Base-by-base conservation (phyloP, 805 yeast genomes). In the Crinitomyces ghanaensis region DNA sequence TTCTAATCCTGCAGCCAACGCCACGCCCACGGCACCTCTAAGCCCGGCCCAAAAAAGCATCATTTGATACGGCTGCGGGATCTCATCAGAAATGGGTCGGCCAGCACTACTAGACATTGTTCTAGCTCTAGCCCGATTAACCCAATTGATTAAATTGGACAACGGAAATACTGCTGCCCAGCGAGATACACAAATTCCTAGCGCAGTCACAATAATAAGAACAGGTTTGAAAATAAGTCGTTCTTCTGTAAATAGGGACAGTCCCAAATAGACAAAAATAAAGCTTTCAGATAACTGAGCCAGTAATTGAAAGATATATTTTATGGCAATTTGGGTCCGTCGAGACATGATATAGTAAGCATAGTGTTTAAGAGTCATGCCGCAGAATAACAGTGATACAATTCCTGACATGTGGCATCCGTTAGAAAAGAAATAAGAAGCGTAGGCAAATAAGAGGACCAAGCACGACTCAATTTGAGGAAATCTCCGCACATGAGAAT, bases 381-480 rank as follows among this genome's bases (percentile, higher is more conserved):
- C 98, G 55, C 96, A 88, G 61, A 91, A 91, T 44, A 91, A 61
- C 44, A 91, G 65, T 2, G 96, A 85, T 5, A 88, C 97, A 43
- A 88, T 88, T 29, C 99, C 99, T 4, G 97, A 86, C 98, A 91
- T 91, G 55, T 93, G 98, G 49, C 97, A 93, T 31, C 98, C 99
- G 51, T 91, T 91, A 27, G 97, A 86, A 58, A 91, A 91, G 64
- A 91, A 91, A 57, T 91, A 91, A 0, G 96, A 84, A 49, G 85
- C 95, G 54, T 91, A 91, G 12, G 97, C 96, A 53, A 86, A 76
- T 45, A 91, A 60, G 28, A 91, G 60, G 19, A 91, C 93, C 35
- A 91, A 55, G 56, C 97, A 93, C 19, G 96, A 82, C 62, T 91
- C 99, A 49, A 91, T 83, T 54, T 85, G 93, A n/a, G 97, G 97